Base-by-base conservation (phyloP, 495 filamentous ascomycete genomes). In the Penicillium diatomitis region DNA sequence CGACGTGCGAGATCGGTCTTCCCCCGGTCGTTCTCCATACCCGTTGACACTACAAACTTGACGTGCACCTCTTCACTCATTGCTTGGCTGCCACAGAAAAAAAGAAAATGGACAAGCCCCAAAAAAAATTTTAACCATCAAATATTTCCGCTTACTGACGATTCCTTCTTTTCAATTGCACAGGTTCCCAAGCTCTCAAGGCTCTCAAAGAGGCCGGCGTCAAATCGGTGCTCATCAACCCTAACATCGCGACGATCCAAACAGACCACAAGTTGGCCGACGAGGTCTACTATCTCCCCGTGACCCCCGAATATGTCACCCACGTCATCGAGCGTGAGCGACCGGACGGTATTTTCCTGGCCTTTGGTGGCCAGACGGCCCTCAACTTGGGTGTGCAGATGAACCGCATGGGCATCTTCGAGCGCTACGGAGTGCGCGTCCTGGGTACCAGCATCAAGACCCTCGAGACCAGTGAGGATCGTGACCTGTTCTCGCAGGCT, bases 211-310 rank as follows among this genome's bases (percentile, higher is more conserved):
- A 96, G 68, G 91, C 94, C 55, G 86, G 87, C 51, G 90, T 98
- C 52, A 83, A 88, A 56, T 95, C 92, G 3, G 83, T 98, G 50
- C 81, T 98, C 47, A 90, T 98, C 73, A 98, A 98, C 69, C 92
- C 91, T 41, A 98, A 98, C 66, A 98, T 98, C 57, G 91, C 91
- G 35, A 98, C 91, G 30, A 98, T 98, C 59, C 91, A 98, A 68
- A 98, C 91, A 34, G 91, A 95, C 28, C 94, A 96, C 73, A 95
- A 95, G 54, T 78, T 98, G 44, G 91, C 91, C 7, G 91, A 98
- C 58, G 92, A 96, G 68, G 88, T 98, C 48, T 98, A 96, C 72
- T 98, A 96, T 75, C 82, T 96, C 2, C 91, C 91, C 7, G 92
- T 98, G 41, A 98, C 90, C 29, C 87, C 90, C 37, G 90, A 96